Base-by-base conservation (phyloP, 116 monocot genomes). In the Zostera marina region DNA sequence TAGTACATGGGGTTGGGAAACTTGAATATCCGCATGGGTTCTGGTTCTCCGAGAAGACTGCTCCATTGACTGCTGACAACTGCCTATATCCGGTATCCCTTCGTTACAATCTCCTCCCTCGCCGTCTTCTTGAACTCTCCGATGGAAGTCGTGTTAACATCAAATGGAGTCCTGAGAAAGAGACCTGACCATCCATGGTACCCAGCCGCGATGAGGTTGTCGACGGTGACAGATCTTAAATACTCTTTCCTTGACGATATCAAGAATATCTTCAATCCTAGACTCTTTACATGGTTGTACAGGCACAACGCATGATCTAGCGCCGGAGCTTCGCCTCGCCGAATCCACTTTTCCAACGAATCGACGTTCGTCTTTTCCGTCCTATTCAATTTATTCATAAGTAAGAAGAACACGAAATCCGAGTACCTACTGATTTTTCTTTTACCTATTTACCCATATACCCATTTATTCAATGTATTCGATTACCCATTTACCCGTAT, bases 251-350 rank as follows among this genome's bases (percentile, higher is more conserved):
- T 54, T 7, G 76, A 65, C 0, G 84, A 80, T 13, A 85, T 22
- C 57, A 85, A n/a, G 72, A 85, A 74, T 48, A 79, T 65, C 57
- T 74, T 74, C 26, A 85, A 14, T 4, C 84, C 84, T 61, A 61
- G 52, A 0, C 25, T 32, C 42, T 41, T 72, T 61, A 85, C 47
- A 0, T 63, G 63, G n/a, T 74, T 32, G 60, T 68, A 85, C 2
- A 85, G 62, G 3, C 44, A 17, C 0, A 52, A 38, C 14, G 66
- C 58, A 12, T 60, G 52, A 0, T 69, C 48, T 10, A 85, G 20
- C 3, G 72, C 77, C 0, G 74, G 73, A 6, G 74, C 80, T 0
- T 58, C 65, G 7, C 41, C 26, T 48, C 64, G 54, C 21, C 9
- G 5, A 74, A 66, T 71, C 84, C 84, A 85, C 3, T 8, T 6